Base-by-base conservation (phyloP, 495 filamentous ascomycete genomes). In the Margaritispora aquatica region DNA sequence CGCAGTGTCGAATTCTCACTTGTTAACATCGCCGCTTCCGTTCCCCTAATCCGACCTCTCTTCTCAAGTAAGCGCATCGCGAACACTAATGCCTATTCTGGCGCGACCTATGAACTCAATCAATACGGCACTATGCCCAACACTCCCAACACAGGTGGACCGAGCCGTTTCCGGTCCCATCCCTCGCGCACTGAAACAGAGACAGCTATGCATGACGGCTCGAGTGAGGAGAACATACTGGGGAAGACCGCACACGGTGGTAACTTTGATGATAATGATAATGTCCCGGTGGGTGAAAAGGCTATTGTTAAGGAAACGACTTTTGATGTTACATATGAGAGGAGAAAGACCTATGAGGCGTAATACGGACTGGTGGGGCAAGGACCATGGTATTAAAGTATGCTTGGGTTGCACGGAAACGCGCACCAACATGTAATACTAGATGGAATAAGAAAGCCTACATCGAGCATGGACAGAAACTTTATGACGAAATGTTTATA, bases 191-290 rank as follows among this genome's bases (percentile, higher is more conserved):
- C n/a, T n/a, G n/a, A n/a, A n/a, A n/a, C n/a, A n/a, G n/a, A n/a
- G n/a, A 44, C 22, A n/a, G 44, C 19, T 20, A 49, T 7, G 22
- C 26, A 48, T 26, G 27, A 46, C 23, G 26, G 13, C 1, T 60
- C 58, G n/a, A 24, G 17, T 5, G 58, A 60, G 22, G 58, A 60
- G 29, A 60, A 60, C 17, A 60, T 60, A 13, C 19, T 60, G n/a
- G n/a, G n/a, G n/a, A n/a, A n/a, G n/a, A n/a, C n/a, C n/a, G n/a
- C n/a, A 41, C 57, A 19, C 2, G 20, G 5, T 15, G 38, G 8
- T 17, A 17, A n/a, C 38, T n/a, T 44, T 9, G 38, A 44, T 9
- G 38, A 8, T n/a, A 44, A 44, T 8, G 19, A 44, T n/a, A n/a
- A n/a, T n/a, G n/a, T n/a, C n/a, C 19, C 15, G 7, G 24, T 15